Evolutionary conservation across 2,329 filamentous ascomycete species (phyloP), one percentile per base, ranked within the genome.

Genomic region (Fusarium oxysporum): DNA sequence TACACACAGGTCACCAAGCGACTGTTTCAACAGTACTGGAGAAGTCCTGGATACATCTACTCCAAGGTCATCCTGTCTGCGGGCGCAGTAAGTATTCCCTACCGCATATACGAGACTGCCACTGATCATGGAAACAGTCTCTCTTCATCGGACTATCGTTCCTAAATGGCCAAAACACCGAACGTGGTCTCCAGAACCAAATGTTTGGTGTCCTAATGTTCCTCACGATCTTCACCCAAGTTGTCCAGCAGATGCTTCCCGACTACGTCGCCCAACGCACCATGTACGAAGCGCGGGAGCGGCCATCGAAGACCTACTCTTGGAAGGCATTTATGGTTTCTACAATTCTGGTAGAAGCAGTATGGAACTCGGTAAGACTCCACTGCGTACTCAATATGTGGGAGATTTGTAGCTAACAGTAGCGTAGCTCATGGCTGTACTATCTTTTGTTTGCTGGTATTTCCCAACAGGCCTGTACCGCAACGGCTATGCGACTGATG

Each of bases 181-280:
- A 88, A 48, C 89, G 92, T 70, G 91, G 92, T 37, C 83, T 94
- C 13, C 91, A 93, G 75, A 92, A 93, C 77, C 89, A 91, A 62
- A 88, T 94, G 81, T 93, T 94, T 78, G 87, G 86, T 61, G 89
- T 93, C 59, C 93, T 94, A 82, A 90, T 93, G 86, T 84, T 93
- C 70, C 82, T 89, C 62, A 92, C 90, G 19, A 91, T 94, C 79
- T 94, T 94, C 80, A 88, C 89, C 32, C 86, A 89, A 60, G 80
- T 93, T 51, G 86, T 89, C 1, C 87, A 92, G 70, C 90, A 92
- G 73, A 90, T 92, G 74, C 91, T 93, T 87, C 92, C 92, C 3
- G 88, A 91, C 66, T 93, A 93, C 72, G 88, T 93, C 47, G 86
- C 87, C 1, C 91, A 93, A 75, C 88, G 92, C 35, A 86, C 90